These are phyloP conservation scores for Astrocystis sublimbata DNA, from an alignment of 495 filamentous ascomycete species.

Conservation along the genomic window DNA sequence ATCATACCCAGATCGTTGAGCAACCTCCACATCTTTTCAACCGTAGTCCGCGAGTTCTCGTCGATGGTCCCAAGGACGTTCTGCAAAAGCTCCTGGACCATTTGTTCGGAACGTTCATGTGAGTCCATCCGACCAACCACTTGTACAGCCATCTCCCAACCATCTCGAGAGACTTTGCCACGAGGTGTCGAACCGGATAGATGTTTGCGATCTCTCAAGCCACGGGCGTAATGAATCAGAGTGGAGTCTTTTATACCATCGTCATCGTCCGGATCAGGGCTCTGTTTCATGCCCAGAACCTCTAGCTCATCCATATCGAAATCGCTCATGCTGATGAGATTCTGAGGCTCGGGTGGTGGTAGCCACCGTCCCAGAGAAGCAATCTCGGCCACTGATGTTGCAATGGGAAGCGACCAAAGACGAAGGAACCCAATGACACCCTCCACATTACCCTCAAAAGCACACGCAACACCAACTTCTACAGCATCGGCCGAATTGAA, in stretches of 20 bases:
- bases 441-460: constrained; percentile 75
- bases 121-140: constrained; percentile 75
- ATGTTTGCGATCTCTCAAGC: constrained; percentile 47
- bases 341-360: constrained; percentile 48
- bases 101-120: constrained; percentile 60
- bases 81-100: constrained; percentile 54
- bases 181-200: constrained; percentile 32
- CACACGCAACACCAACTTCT: constrained; percentile 76
- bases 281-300: constrained; percentile 50
- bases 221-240: constrained; percentile 69
- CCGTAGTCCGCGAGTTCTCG: constrained; percentile 61
- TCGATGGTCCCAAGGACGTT: constrained; percentile 64
- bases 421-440: constrained; percentile 71
- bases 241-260: constrained; percentile 68
- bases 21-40: constrained; percentile 73
- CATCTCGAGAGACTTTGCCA: constrained; percentile 53
- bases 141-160: constrained; percentile 84
- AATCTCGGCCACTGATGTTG: constrained; percentile 76
- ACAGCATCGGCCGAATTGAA: constrained; percentile 70
- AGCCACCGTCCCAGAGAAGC: constrained; percentile 77
- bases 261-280: constrained; percentile 43
- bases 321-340: constrained; percentile 41
- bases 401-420: constrained; percentile 74
- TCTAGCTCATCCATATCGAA: constrained; percentile 59
- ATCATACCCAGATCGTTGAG: constrained; percentile 70